A percentile compares a stretch with the other conserved stretches of the same genome.
Conservation (phyloP, 768 basidiomycete genomes). For the Gyrodon lividus region DNA sequence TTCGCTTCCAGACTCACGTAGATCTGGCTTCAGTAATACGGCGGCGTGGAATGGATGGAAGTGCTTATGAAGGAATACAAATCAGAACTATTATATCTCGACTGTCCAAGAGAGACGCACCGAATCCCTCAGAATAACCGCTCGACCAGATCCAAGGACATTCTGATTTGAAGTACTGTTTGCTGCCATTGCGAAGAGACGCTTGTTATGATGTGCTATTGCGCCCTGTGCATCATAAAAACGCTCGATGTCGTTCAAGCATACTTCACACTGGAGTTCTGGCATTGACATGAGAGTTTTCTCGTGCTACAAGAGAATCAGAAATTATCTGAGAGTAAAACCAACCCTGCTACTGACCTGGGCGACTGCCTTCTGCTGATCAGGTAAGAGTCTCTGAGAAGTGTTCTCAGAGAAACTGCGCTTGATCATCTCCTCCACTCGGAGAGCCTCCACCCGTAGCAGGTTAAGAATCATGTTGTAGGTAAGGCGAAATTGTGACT, state of each 20-base stretch:
- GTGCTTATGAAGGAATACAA: slow-evolving; percentile 49
- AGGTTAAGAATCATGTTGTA: slow-evolving; percentile 99
- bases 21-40: slow-evolving; percentile 67
- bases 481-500: slow-evolving; percentile 95
- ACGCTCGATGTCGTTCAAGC: slow-evolving; percentile 66
- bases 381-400: slow-evolving; percentile 87
- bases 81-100: slow-evolving; percentile 1
- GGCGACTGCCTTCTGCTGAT: slow-evolving; percentile 84
- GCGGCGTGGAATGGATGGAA: slow-evolving; percentile 69
- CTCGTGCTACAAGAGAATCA: slow-evolving; percentile 56
- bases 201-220: slow-evolving; percentile 61
- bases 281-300: slow-evolving; percentile 59
- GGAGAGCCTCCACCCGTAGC: slow-evolving; percentile 90
- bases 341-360: slow-evolving; percentile 52
- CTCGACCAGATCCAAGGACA: slow-evolving; percentile 67
- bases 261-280: slow-evolving; percentile 66
- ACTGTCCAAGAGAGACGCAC: slow-evolving; percentile 44
- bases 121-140: slow-evolving; percentile 79
- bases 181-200: slow-evolving; percentile 58
- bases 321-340: slow-evolving; percentile 5
- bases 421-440: slow-evolving; percentile 99
- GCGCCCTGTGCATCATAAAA: slow-evolving; percentile 73
- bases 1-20: slow-evolving; percentile 46
- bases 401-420: slow-evolving; percentile 98
- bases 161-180: slow-evolving; percentile 65